phyloP scores from a whole-genome alignment of 768 basidiomycete genomes.

The Suillus americanus region DNA sequence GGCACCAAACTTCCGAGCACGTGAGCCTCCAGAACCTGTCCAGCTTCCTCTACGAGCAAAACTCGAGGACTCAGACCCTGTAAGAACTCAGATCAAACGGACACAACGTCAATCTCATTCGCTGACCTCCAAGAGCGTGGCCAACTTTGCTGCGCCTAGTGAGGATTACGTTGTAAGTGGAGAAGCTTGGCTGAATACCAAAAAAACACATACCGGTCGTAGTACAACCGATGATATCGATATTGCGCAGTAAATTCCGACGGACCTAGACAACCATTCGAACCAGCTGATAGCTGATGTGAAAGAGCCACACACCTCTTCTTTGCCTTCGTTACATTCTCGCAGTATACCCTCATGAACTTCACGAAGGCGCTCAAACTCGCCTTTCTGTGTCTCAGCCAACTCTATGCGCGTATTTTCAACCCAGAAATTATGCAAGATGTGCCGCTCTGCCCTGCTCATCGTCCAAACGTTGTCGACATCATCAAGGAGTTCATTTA shows the following conservation, averaged over 20 bases:
- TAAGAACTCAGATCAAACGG: neutral
- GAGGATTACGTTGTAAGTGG: neutral
- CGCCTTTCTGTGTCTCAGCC: slow-evolving; percentile 30
- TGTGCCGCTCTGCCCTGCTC: slow-evolving; percentile 47
- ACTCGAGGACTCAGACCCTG: slow-evolving; percentile 62
- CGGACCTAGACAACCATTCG: slow-evolving; percentile 41
- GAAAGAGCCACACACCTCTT: slow-evolving; percentile 45
- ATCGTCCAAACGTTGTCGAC: slow-evolving; percentile 51
- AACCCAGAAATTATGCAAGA: slow-evolving; percentile 48
- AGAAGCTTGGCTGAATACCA: neutral
- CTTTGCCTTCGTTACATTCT: slow-evolving; percentile 40
- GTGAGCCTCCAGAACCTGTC: slow-evolving; percentile 81
- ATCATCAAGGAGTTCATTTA: slow-evolving; percentile 36
- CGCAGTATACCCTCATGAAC: slow-evolving; percentile 40
- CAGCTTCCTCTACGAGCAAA: slow-evolving; percentile 77
- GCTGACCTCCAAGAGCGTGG: slow-evolving; percentile 53
- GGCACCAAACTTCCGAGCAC: slow-evolving; percentile 62
- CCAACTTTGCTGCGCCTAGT: slow-evolving; percentile 67
- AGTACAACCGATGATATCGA: slow-evolving; percentile 73
- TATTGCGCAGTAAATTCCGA: slow-evolving; percentile 49
- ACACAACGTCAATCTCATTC: neutral
- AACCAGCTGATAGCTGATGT: neutral
- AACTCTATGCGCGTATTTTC: slow-evolving; percentile 36
- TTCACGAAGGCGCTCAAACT: slow-evolving; percentile 44
- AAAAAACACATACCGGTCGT: slow-evolving; percentile 57